Base-by-base conservation (phyloP, 2,329 filamentous ascomycete species). In the Ophiostoma perfectum region DNA sequence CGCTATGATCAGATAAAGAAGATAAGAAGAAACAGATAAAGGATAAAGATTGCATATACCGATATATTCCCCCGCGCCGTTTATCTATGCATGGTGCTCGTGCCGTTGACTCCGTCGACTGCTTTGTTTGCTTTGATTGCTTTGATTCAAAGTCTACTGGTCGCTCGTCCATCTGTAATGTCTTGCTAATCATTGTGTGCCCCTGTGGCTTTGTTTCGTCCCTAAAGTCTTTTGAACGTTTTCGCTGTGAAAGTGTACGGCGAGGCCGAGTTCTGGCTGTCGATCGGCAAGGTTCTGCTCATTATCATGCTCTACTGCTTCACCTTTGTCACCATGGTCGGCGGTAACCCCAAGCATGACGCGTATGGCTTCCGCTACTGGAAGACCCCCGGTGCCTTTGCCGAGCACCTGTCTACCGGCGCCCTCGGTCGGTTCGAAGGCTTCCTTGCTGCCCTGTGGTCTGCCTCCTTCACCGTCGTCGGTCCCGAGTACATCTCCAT, bases 401-500 rank as follows among this genome's bases (percentile, higher is more conserved):
- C 70, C 58, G 67, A 70, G 62, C 70, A 72, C 42, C 68, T 70
- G 12, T 74, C 81, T 58, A 81, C 78, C 0, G 81, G 81, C n/a
- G 76, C 80, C 1, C 82, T 82, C 68, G 73, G 72, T 39, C 71
- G 72, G 27, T 72, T 73, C 66, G 72, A 73, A 66, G 72, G 72
- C 47, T 72, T 73, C 36, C 45, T 72, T 65, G 69, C 70, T 6
- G 77, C 76, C 12, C 72, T 80, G 47, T 76, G 78, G 45, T 75
- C 78, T 64, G 77, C 79, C 0, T 78, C 77, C 5, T 81, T 80
- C 60, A 77, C 77, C 36, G 80, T 79, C 52, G 74, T 77, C 60
- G 77, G 77, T 16, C 88, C 88, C 2, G 87, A 90, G 75, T 80
- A 90, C 45, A 86, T 90, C 67, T 88, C 88, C 75, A 87, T 90